A percentile compares a stretch with the other conserved stretches of the same genome.
Conservation (phyloP, 1,139 yeast species). For the Casaregolazyma lundiana region DNA sequence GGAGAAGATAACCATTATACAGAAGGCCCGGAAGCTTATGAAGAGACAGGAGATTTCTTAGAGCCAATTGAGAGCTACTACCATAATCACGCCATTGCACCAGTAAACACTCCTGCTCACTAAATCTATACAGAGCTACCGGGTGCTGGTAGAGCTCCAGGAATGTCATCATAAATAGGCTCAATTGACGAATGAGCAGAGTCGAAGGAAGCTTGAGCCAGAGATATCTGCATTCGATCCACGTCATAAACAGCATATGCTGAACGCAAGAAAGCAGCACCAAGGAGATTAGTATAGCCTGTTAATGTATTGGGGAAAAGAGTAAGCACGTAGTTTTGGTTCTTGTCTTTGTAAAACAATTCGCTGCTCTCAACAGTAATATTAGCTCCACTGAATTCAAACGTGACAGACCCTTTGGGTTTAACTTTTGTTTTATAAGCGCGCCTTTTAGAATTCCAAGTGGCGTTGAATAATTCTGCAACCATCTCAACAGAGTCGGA, state of each 20-base stretch:
- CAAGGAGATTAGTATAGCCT: slow-evolving; percentile 39
- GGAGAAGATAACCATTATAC: no score
- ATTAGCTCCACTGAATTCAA: slow-evolving; percentile 17
- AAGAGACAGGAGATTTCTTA: no score
- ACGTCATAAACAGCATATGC: slow-evolving; percentile 71
- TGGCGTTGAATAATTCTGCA: slow-evolving; percentile 13
- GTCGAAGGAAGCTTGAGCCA: slow-evolving; percentile 54
- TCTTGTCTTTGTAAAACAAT: slow-evolving; percentile 19
- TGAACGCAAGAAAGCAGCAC: slow-evolving; percentile 62
- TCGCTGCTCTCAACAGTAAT: slow-evolving; percentile 22
- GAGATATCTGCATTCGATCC: slow-evolving; percentile 52
- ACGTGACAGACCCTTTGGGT: slow-evolving; percentile 17
- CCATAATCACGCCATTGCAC: no score
- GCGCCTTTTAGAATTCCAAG: slow-evolving; percentile 14
- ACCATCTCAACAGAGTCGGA: slow-evolving; percentile 19
- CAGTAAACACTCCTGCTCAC: no score
- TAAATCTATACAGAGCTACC: no score
- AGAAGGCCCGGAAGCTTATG: no score
- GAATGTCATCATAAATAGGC: slow-evolving; percentile 19
- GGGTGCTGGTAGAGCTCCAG: slow-evolving; percentile 16
- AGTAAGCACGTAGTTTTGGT: slow-evolving; percentile 15
- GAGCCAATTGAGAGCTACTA: no score
- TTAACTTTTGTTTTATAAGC: slow-evolving; percentile 20
- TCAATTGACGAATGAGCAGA: slow-evolving; percentile 22
- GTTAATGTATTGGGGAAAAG: slow-evolving; percentile 23